Evolutionary conservation across 768 basidiomycete species (phyloP).

Genomic region (Trametes maxima): DNA sequence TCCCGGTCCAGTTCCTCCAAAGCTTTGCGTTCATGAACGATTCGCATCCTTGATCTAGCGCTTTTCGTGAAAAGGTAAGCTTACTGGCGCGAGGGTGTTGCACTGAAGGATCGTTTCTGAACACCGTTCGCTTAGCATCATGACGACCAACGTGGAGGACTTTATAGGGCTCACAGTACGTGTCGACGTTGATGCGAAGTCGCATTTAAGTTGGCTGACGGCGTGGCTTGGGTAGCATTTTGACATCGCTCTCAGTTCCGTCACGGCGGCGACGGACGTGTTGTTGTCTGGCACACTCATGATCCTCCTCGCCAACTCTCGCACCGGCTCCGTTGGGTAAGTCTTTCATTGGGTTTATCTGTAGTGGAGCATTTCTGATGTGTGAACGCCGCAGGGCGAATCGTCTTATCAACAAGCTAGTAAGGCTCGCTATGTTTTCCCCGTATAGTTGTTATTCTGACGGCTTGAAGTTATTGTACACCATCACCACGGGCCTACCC

Average conservation of each 20-base stretch:
- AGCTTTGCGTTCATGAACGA: too few relatives aligned
- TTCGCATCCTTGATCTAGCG: not conserved
- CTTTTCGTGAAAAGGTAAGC: conserved; percentile 17
- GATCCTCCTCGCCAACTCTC: conserved; percentile 12
- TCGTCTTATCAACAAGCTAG: conserved; percentile 21
- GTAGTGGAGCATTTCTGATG: not conserved
- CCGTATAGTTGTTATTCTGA: not conserved
- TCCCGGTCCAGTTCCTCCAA: not conserved
- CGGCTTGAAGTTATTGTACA: conserved; percentile 7
- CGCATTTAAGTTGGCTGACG: too few relatives aligned
- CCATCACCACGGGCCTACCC: conserved; percentile 14
- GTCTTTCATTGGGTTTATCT: not conserved
- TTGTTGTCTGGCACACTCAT: conserved; percentile 13
- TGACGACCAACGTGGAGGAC: conserved; percentile 6
- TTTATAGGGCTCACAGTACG: conserved; percentile 10
- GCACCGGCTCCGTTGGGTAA: conserved; percentile 14
- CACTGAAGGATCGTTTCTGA: not conserved
- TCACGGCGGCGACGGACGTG: conserved; percentile 16
- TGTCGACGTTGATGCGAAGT: not conserved
- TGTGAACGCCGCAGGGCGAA: not conserved
- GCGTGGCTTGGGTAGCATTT: not conserved
- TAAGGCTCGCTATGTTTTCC: not conserved
- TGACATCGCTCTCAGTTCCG: conserved; percentile 13
- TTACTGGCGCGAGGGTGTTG: not conserved
- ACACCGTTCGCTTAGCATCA: not conserved